Evolutionary conservation across 495 filamentous ascomycete species (phyloP).

Genomic region (Penicillium waksmanii): DNA sequence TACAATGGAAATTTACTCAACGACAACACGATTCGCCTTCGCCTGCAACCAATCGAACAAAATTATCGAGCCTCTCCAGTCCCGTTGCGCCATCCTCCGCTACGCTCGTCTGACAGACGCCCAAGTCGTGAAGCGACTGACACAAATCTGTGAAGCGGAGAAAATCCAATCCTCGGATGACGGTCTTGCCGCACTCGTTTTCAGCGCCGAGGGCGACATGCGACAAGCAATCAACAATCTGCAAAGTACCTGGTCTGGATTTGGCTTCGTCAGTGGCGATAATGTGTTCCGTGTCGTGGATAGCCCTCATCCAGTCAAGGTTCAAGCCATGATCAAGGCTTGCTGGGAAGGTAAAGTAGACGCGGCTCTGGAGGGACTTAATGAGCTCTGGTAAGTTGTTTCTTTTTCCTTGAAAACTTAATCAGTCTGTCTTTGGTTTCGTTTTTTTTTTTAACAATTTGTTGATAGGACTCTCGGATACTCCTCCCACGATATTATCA

Average conservation of each 20-base stretch:
- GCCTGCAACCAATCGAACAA: conserved; percentile 99
- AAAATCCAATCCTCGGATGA: conserved; percentile 88
- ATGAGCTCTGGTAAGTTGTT: conserved; percentile 77
- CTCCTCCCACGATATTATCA: conserved; percentile 95
- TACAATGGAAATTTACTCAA: conserved; percentile 99
- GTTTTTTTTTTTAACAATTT: conserved; percentile 14
- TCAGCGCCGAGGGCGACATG: conserved; percentile 98
- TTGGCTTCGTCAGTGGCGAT: conserved; percentile 94
- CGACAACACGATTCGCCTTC: conserved; percentile 96
- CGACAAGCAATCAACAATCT: conserved; percentile 98
- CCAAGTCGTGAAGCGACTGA: conserved; percentile 84
- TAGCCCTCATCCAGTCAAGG: conserved; percentile 94
- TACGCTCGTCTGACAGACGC: conserved; percentile 91
- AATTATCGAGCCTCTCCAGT: conserved; percentile 98
- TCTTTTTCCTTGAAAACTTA: background rate
- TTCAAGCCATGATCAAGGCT: conserved; percentile 97
- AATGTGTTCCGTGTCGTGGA: conserved; percentile 99
- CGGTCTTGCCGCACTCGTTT: conserved; percentile 91
- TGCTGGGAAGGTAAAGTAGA: conserved; percentile 93
- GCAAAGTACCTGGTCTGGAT: conserved; percentile 93
- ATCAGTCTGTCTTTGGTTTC: background rate
- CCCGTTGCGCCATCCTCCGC: conserved; percentile 92
- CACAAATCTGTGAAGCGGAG: conserved; percentile 92
- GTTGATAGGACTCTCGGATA: conserved; percentile 74
- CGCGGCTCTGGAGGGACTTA: conserved; percentile 79